phyloP scores from a whole-genome alignment of 2,329 filamentous ascomycete genomes.

The Plectosphaerella plurivora region DNA sequence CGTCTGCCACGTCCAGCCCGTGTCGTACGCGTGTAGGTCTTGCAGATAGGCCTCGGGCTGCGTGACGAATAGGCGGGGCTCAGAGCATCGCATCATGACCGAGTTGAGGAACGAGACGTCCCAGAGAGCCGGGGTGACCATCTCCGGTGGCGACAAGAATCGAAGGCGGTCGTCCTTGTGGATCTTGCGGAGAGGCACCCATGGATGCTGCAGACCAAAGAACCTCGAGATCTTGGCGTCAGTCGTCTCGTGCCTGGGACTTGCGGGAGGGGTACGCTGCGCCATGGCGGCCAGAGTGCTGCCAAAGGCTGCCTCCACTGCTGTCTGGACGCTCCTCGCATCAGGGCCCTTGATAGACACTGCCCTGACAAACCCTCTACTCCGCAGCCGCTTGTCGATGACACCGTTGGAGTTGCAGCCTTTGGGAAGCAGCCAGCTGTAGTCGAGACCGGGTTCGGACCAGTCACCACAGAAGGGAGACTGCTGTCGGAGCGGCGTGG shows the following conservation, averaged over 20 bases:
- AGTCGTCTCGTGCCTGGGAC: slow-evolving; percentile 11
- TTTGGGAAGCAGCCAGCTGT: slow-evolving; percentile 63
- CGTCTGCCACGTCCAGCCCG: slow-evolving; percentile 67
- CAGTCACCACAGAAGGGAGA: slow-evolving; percentile 45
- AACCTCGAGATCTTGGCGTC: slow-evolving; percentile 37
- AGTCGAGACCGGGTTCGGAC: slow-evolving; percentile 38
- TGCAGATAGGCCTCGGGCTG: slow-evolving; percentile 73
- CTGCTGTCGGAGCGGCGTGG: slow-evolving; percentile 38
- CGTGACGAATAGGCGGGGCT: slow-evolving; percentile 69
- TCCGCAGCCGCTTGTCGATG: slow-evolving; percentile 68
- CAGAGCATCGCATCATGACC: slow-evolving; percentile 67
- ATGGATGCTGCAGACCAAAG: slow-evolving; percentile 60
- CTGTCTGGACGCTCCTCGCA: slow-evolving; percentile 62
- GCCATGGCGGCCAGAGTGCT: slow-evolving; percentile 43
- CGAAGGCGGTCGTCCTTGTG: slow-evolving; percentile 69
- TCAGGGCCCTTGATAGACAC: slow-evolving; percentile 59
- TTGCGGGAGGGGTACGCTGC: background rate
- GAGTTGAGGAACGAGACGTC: slow-evolving; percentile 65
- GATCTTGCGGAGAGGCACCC: slow-evolving; percentile 73
- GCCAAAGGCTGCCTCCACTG: slow-evolving; percentile 59
- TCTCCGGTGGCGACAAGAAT: slow-evolving; percentile 66
- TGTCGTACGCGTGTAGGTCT: slow-evolving; percentile 45
- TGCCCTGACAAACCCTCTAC: slow-evolving; percentile 65
- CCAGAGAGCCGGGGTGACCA: slow-evolving; percentile 70
- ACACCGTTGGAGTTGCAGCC: slow-evolving; percentile 60